phyloP scores from a whole-genome alignment of 345 rosid species.

The Populus simonii region DNA sequence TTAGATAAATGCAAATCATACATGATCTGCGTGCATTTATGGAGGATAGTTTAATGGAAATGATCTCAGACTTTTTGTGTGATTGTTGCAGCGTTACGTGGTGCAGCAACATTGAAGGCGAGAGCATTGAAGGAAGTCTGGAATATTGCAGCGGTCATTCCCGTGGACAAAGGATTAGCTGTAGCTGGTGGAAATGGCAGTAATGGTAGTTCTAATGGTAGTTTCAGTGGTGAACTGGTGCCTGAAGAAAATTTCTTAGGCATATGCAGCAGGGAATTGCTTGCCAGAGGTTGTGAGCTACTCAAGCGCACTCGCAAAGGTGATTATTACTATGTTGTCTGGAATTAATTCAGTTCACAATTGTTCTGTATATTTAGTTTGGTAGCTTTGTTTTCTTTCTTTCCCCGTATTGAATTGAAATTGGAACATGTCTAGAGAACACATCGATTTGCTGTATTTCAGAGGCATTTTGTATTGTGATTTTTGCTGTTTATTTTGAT shows the following conservation, averaged over 20 bases:
- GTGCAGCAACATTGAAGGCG: constrained; percentile 86
- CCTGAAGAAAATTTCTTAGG: constrained; percentile 89
- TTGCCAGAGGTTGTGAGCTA: constrained; percentile 88
- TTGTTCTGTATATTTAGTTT: not conserved
- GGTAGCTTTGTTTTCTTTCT: not conserved
- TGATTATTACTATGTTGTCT: constrained; percentile 9
- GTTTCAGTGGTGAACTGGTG: constrained; percentile 78
- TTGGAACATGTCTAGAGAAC: not conserved
- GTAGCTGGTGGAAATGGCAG: constrained; percentile 38
- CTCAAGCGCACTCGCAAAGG: constrained; percentile 97
- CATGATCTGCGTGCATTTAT: not conserved
- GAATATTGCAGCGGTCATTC: constrained; percentile 91
- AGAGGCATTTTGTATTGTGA: not conserved
- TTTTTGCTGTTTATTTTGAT: not conserved
- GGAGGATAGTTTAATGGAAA: not conserved
- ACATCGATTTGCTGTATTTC: not conserved
- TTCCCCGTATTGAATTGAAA: not conserved
- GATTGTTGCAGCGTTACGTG: constrained; percentile 61
- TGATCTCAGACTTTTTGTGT: not conserved
- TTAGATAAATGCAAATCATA: not conserved
- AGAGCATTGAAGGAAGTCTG: constrained; percentile 84
- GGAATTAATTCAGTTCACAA: not conserved
- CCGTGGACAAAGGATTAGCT: constrained; percentile 66
- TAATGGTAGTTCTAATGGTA: constrained; percentile 71
- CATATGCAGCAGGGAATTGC: constrained; percentile 73